Evolutionary conservation across 1,284 basidiomycete genomes (phyloP), one percentile per base, ranked within the genome.

Genomic region (Ceratobasidium sp.): DNA sequence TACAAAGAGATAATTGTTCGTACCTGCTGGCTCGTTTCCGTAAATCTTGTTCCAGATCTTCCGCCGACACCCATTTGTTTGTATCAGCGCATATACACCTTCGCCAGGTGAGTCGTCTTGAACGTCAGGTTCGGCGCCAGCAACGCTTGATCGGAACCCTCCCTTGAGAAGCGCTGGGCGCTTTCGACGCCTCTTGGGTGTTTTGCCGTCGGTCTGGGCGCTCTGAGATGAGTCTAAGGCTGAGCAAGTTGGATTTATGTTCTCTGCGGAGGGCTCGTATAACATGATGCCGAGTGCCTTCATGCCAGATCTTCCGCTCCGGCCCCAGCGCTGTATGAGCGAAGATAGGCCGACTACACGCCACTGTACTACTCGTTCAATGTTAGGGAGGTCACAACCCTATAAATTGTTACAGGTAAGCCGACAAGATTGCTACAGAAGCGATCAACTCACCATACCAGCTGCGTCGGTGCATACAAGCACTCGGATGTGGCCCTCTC

Each of bases 391-490:
- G 74, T 85, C 83, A 66, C 84, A 85, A 15, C 85, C 84, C 84
- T 85, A 62, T 48, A 10, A 42, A 12, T 48, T 17, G 28, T 64
- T 15, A 28, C 15, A 28, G 28, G 20, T 67, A 44, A 33, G 64
- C 13, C 20, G 56, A 6, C 50, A 23, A 46, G 17, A 42, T 38
- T 28, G 28, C 26, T 10, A 76, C 7, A 0, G 46, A 17, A 3
- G 17, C 9, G 9, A 48, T 61, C 13, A 17, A 79, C 83, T 78
- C 61, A 85, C 84, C 85, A 85, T 85, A 78, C 84, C 84, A 6
- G 85, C 84, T 42, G 84, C 84, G 78, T 86, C 84, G 2, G 84
- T 86, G 59, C 84, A 85, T 0, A 85, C 80, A 1, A 85, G 67
- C 13, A 85, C 79, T 0, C 83, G 81, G 10, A 85, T 80, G 9